A percentile compares a stretch with the other conserved stretches of the same genome.
These are phyloP conservation scores for Plasmodium ovale DNA, from an alignment of 169 alveolate genomes.

Conservation along the genomic window DNA sequence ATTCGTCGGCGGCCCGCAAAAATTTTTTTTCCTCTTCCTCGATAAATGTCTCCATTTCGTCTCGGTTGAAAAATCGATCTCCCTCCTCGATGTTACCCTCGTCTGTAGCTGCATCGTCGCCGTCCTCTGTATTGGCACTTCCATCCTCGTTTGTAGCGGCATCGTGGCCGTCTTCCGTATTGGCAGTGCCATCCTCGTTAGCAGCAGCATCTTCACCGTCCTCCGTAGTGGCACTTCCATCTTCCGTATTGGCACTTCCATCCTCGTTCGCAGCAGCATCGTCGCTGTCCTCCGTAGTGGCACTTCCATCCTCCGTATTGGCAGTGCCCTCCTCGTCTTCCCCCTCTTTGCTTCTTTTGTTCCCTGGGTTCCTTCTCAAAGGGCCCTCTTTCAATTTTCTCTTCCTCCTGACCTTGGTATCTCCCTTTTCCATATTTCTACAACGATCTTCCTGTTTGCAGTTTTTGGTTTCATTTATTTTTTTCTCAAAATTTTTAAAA, in stretches of 20 bases:
- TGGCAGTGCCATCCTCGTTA: background rate
- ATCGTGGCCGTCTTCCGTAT: background rate
- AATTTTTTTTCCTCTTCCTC: constrained; percentile 30
- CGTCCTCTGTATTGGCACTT: background rate
- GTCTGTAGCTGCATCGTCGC: background rate
- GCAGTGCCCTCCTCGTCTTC: background rate
- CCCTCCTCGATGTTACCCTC: background rate
- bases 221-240: background rate
- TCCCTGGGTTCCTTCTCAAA: background rate
- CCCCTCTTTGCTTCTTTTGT: background rate
- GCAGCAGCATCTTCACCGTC: background rate
- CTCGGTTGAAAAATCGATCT: constrained; percentile 35
- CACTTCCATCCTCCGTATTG: background rate
- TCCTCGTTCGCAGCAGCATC: background rate
- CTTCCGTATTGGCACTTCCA: background rate
- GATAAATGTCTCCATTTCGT: constrained; percentile 51
- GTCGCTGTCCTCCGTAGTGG: background rate
- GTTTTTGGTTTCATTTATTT: background rate
- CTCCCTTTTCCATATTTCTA: background rate
- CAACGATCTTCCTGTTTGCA: background rate
- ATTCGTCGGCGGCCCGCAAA: background rate
- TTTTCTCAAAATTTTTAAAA: constrained; percentile 37
- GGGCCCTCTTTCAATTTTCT: background rate
- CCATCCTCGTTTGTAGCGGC: background rate
- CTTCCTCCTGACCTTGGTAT: too few species aligned